These are phyloP conservation scores for Apiospora marii DNA, from an alignment of 2,329 filamentous ascomycete genomes.

Conservation along the genomic window DNA sequence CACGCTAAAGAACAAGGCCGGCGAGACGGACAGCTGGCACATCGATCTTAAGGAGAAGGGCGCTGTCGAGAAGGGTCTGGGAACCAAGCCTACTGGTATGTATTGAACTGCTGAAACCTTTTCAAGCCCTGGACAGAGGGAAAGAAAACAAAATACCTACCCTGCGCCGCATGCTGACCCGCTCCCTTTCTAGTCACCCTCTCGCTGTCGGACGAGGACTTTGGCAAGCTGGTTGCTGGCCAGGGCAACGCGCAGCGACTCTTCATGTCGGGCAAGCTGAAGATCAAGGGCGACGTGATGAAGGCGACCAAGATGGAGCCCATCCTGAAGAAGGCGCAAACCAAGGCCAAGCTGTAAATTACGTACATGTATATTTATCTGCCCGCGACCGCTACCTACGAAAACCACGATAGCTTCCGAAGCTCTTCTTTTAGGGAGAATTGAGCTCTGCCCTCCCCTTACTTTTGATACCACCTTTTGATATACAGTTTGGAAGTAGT, in stretches of 20 bases:
- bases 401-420: neutral
- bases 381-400: neutral
- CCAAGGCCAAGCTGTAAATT: conserved; percentile 82
- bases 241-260: conserved; percentile 94
- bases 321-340: conserved; percentile 86
- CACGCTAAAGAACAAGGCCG: conserved; percentile 85
- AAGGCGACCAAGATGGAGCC: conserved; percentile 97
- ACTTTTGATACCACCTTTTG: conserved; percentile 1
- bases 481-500: neutral
- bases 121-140: no score
- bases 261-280: conserved; percentile 98
- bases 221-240: conserved; percentile 80
- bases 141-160: neutral
- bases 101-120: neutral
- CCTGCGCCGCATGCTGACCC: neutral
- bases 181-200: conserved; percentile 73
- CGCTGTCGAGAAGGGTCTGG: conserved; percentile 78
- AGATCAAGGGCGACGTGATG: conserved; percentile 98
- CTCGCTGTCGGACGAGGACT: conserved; percentile 83
- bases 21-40: conserved; percentile 87
- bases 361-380: neutral
- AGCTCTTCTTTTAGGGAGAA: neutral
- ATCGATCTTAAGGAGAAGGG: conserved; percentile 95
- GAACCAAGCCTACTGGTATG: conserved; percentile 84
- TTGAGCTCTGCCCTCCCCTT: neutral